A percentile compares a stretch with the other conserved stretches of the same genome.
Conservation (phyloP, 1,139 yeast species). For the Geotrichum histeridarum region DNA sequence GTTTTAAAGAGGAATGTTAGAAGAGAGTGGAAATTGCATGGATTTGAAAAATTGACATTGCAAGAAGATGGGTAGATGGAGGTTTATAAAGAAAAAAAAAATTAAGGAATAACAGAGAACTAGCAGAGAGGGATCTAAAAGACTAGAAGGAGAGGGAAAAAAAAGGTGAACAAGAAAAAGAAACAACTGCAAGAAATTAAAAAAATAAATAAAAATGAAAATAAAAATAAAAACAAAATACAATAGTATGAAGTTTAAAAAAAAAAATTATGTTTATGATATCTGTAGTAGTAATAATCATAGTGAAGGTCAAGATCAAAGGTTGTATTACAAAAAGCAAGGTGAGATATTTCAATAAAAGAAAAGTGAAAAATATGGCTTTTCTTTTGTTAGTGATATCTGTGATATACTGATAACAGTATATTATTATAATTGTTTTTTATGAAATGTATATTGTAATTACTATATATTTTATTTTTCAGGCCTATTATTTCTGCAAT, state of each 20-base stretch:
- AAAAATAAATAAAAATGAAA: background rate
- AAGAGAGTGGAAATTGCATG: background rate
- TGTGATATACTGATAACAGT: no score
- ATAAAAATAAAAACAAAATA: background rate
- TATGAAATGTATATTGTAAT: no score
- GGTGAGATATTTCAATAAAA: no score
- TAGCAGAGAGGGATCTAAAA: background rate
- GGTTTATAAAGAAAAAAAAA: background rate
- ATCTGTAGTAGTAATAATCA: no score
- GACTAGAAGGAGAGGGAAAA: background rate
- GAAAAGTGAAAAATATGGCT: no score
- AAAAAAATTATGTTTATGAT: background rate
- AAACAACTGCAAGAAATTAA: background rate
- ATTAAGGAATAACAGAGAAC: background rate
- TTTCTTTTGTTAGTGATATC: no score
- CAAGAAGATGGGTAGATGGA: background rate
- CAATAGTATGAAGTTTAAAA: background rate
- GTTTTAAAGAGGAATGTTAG: background rate
- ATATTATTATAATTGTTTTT: no score
- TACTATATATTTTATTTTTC: no score
- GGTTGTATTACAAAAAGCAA: no score
- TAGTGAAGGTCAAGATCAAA: no score
- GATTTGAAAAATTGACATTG: background rate
- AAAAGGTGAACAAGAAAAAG: background rate
- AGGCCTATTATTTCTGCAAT: no score